These are phyloP conservation scores for Caloboletus firmus DNA, from an alignment of 1,284 basidiomycete species.

Conservation along the genomic window DNA sequence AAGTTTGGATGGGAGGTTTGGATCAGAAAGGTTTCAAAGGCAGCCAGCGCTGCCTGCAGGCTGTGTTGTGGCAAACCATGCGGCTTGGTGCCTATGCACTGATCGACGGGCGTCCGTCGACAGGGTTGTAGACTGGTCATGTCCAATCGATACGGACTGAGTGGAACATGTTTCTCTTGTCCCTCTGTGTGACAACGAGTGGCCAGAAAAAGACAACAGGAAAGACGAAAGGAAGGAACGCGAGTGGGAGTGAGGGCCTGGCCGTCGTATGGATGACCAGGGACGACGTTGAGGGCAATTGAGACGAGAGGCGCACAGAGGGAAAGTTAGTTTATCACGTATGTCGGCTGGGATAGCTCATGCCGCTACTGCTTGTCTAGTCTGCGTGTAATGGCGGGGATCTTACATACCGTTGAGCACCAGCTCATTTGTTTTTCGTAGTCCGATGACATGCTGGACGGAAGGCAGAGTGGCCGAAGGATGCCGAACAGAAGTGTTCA, in stretches of 20 bases:
- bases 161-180: slow-evolving; percentile 39
- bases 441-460: background rate
- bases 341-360: no score
- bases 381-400: no score
- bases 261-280: background rate
- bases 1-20: slow-evolving; percentile 4
- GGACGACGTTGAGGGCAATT: slow-evolving; percentile 9
- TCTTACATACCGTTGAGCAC: no score
- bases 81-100: slow-evolving; percentile 8
- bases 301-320: background rate
- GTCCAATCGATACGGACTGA: slow-evolving; percentile 46
- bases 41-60: slow-evolving; percentile 13
- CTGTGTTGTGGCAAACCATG: slow-evolving; percentile 30
- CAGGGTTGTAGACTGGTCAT: background rate
- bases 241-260: background rate
- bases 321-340: background rate
- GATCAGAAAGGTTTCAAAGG: slow-evolving; percentile 4
- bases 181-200: background rate
- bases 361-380: no score
- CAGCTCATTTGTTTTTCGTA: background rate
- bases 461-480: no score
- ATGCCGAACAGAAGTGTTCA: no score
- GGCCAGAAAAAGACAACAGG: background rate
- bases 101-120: slow-evolving; percentile 14
- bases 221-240: slow-evolving; percentile 7